Evolutionary conservation across 352 stramenopile genomes (phyloP), one percentile per base, ranked within the genome.

Genomic region (Phytophthora meadii): DNA sequence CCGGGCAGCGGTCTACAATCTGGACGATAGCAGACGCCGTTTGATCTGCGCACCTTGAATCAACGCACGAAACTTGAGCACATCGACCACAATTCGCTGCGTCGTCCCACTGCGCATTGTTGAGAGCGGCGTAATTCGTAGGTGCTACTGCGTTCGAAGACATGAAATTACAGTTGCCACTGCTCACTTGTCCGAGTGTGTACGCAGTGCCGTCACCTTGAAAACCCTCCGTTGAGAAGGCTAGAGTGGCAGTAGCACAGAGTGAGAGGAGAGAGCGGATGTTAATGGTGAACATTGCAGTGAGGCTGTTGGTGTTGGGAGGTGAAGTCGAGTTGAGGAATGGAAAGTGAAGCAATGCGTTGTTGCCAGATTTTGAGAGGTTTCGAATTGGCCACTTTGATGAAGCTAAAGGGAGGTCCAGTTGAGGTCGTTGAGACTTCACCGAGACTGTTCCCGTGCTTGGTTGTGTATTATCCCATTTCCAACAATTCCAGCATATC

Each of bases 141-240:
- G 72, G 27, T 3, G 65, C 63, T 34, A 74, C 55, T 47, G 53
- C 53, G 54, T 62, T 70, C 17, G 54, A 66, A 34, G 60, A 71
- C 79, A 86, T 84, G 30, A 84, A 76, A 49, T 81, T 82, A 54
- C 79, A 88, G 68, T 88, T 88, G 48, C 79, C 79, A 1, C 48
- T 59, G 40, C 46, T 59, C 3, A 76, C 42, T 40, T 49, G 27
- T 19, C 62, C 62, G 39, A 83, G 77, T 3, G 68, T 81, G 61
- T 88, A 88, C 1, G 70, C 55, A 7, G 79, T 86, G 50, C 74
- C 74, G 19, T 85, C 76, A 8, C 76, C 76, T 40, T 59, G 40
- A 40, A 73, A 82, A 28, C 52, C 66, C 30, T 70, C 61, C 12
- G 66, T 49, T 17, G 66, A 62, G 30, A 34, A 9, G 3, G 19